These are phyloP conservation scores for Penicillium sumatraense DNA, from an alignment of 2,329 filamentous ascomycete genomes.

Conservation along the genomic window DNA sequence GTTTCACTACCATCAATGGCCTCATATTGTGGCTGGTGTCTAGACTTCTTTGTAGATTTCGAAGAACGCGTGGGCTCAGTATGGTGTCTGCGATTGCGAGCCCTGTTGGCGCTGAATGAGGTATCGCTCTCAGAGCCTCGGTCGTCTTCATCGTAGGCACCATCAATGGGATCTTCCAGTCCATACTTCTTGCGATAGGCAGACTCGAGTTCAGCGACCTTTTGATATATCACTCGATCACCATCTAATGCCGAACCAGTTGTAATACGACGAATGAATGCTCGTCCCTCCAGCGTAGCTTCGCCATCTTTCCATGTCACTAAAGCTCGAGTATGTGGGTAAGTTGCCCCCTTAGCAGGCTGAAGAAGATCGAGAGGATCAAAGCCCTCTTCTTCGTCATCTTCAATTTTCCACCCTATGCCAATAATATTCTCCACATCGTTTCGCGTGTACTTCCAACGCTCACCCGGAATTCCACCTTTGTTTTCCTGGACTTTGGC, in stretches of 20 bases:
- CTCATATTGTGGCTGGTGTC: not conserved
- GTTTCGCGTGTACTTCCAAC: conserved; percentile 13
- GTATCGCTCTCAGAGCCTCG: conserved; percentile 1
- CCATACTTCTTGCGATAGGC: conserved; percentile 8
- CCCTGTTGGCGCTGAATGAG: not conserved
- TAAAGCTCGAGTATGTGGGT: conserved; percentile 20
- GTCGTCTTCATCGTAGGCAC: not conserved
- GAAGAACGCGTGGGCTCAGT: not conserved
- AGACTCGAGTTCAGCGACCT: conserved; percentile 13
- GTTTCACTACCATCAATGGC: not conserved
- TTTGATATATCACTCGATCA: conserved; percentile 22
- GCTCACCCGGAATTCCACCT: conserved; percentile 2
- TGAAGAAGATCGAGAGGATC: conserved; percentile 15
- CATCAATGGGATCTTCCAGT: not conserved
- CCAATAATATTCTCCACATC: conserved; percentile 19
- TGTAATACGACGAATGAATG: conserved; percentile 21
- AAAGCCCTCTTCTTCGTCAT: conserved; percentile 13
- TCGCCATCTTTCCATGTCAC: conserved; percentile 20
- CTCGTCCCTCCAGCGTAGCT: conserved; percentile 12
- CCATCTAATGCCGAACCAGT: conserved; percentile 12
- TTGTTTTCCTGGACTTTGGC: not conserved
- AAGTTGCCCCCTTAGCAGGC: conserved; percentile 8
- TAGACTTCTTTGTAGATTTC: not conserved
- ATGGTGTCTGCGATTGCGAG: not conserved
- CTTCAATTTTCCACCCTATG: conserved; percentile 24